These are phyloP conservation scores for Erythrophleum ivorense DNA, from an alignment of 331 rosid species.

Conservation along the genomic window DNA sequence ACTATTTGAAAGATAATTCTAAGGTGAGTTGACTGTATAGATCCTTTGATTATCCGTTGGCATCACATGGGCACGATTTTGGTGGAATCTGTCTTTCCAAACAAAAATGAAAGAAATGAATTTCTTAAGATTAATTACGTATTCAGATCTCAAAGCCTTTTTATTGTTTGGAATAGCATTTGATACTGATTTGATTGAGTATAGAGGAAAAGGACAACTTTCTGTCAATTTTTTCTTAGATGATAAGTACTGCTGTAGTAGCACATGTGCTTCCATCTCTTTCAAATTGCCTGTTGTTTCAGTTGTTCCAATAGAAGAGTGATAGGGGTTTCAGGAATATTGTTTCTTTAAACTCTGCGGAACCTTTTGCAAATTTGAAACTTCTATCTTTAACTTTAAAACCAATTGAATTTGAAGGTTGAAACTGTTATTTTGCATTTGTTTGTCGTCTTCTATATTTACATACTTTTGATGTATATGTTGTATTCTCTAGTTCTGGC, in stretches of 20 bases:
- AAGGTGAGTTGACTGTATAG: conserved; percentile 60
- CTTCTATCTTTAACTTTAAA: conserved; percentile 26
- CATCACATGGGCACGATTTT: neutral
- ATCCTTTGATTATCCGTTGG: conserved; percentile 17
- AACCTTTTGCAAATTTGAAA: neutral
- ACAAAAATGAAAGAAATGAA: neutral
- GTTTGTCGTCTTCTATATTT: conserved; percentile 2
- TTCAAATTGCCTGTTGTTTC: neutral
- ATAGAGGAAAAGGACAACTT: conserved; percentile 10
- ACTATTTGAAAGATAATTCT: conserved; percentile 80
- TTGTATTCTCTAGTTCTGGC: conserved; percentile 34
- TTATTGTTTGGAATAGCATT: neutral
- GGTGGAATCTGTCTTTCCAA: neutral
- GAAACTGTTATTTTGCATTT: conserved; percentile 9
- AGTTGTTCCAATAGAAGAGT: neutral
- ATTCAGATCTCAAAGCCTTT: neutral
- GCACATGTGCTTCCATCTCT: neutral
- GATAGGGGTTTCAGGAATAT: neutral
- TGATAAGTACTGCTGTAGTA: neutral
- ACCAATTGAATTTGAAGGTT: neutral
- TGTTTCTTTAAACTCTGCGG: conserved; percentile 27
- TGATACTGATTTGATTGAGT: conserved; percentile 1
- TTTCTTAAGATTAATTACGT: neutral
- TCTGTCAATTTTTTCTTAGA: neutral
- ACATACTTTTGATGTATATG: conserved; percentile 23